Evolutionary conservation across 208 protist species (phyloP), one percentile per base, ranked within the genome.

Genomic region (Wallacemonas sp.): DNA sequence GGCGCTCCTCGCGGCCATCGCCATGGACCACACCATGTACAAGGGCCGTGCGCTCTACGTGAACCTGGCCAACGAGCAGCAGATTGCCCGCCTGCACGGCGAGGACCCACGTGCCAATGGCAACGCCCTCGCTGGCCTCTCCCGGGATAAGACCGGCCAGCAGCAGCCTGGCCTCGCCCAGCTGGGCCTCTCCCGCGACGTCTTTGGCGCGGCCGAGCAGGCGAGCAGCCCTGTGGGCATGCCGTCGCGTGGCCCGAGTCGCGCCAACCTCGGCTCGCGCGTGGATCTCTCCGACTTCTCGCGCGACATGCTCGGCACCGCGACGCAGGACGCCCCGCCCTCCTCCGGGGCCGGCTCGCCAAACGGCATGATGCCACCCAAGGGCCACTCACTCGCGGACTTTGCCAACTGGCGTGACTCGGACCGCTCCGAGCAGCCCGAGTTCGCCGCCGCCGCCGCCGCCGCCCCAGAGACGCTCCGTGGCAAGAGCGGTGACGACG

Each of bases 11-110:
- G 78, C 87, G 30, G 90, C 85, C 27, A 78, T 92, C n/a, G 57
- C 80, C 11, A 65, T 90, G 67, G 80, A 93, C 72, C 64, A 80
- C 27, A 84, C 70, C 41, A 74, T 80, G 55, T 71, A 85, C 54
- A 74, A 78, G 32, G 85, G 80, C 23, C 84, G 90, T n/a, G 74
- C 73, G 36, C 81, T 95, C 61, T 87, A 90, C 72, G 84, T 93
- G 46, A 85, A 95, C 56, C 66, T 93, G 52, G 90, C 90, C 21
- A 93, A 83, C 34, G 41, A 60, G 36, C 83, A 93, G 76, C 90
- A 95, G 65, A 72, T 93, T 41, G 84, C 89, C 47, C 86, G 87
- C 29, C 72, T 95, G 38, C 80, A 75, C 64, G 60, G 64, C 66
- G 69, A 63, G 26, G 41, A 64, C 32, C 56, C 58, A 38, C 72